Base-by-base conservation (phyloP, 257 asterid genomes). In the Nicotiana attenuata region DNA sequence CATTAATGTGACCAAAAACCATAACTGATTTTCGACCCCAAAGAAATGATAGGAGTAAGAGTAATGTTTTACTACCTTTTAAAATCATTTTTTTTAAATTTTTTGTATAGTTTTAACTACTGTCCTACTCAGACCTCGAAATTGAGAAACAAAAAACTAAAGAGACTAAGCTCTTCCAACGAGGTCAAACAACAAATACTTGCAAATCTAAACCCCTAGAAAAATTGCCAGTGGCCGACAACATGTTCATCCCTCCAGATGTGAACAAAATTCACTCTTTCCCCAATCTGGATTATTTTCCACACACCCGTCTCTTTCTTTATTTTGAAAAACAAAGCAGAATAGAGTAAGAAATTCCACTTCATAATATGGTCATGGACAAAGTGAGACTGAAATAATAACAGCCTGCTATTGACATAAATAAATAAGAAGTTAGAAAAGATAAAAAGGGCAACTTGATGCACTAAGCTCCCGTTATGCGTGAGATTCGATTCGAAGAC, bases 201-300 rank as follows among this genome's bases (percentile, higher is more conserved):
- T 56, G 69, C 69, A 84, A 84, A 82, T 47, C 33, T 20, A 55
- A 76, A 73, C 73, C 73, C 14, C 19, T 10, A 24, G 22, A 83
- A 64, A 81, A 76, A 47, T 29, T 65, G 78, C 59, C 79, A 88
- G 86, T 91, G 93, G 91, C 97, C 94, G 93, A 90, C 94, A 93
- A 68, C 78, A 80, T 85, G 87, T 83, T 87, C 80, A 82, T 61
- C 82, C 65, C 41, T 28, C 85, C 88, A 89, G 89, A 90, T 89
- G 92, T 90, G 90, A 87, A 91, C 92, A 91, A 91, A 89, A 83
- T 73, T 86, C 52, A 81, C 87, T 82, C 87, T 88, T 84, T 80
- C 22, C 80, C 61, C 64, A 38, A 38, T 60, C 53, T 64, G 63
- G 22, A 17, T 14, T 17, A 67, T 28, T 77, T 82, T 24, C 82